phyloP scores from a whole-genome alignment of 208 protist genomes.

The Leishmania aethiopica region DNA sequence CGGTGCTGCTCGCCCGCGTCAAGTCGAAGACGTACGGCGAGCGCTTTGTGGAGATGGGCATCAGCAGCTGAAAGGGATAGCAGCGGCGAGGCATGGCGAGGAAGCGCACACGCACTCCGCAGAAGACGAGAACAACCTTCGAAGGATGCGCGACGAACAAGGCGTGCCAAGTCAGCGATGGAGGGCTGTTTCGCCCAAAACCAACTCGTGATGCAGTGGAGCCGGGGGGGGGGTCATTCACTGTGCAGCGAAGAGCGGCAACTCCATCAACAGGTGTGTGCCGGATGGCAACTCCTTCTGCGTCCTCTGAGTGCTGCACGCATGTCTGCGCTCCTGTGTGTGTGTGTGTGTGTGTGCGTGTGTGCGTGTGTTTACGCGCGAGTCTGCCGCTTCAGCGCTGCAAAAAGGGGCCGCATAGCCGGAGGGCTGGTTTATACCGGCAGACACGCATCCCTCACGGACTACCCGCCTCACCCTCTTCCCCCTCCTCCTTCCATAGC shows the following conservation, averaged over 20 bases:
- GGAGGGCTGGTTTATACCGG: too few species aligned
- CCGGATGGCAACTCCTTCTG: neutral
- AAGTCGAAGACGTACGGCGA: slow-evolving; percentile 88
- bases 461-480: neutral
- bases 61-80: slow-evolving; percentile 57
- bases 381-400: neutral
- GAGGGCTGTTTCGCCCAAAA: neutral
- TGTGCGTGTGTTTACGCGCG: neutral
- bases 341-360: neutral
- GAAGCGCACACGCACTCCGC: slow-evolving; percentile 4
- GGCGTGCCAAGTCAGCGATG: neutral
- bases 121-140: slow-evolving; percentile 7
- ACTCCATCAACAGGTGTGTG: neutral
- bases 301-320: neutral
- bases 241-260: neutral
- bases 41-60: slow-evolving; percentile 85
- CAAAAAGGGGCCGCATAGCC: too few species aligned
- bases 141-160: neutral
- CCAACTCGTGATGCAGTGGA: neutral
- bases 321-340: neutral
- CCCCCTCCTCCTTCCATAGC: too few species aligned
- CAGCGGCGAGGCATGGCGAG: neutral
- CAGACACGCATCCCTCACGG: too few species aligned
- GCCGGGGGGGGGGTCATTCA: neutral
- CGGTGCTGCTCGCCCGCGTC: slow-evolving; percentile 66